Evolutionary conservation across 2,329 filamentous ascomycete species (phyloP).

Genomic region (Alternaria angustiovoidea): DNA sequence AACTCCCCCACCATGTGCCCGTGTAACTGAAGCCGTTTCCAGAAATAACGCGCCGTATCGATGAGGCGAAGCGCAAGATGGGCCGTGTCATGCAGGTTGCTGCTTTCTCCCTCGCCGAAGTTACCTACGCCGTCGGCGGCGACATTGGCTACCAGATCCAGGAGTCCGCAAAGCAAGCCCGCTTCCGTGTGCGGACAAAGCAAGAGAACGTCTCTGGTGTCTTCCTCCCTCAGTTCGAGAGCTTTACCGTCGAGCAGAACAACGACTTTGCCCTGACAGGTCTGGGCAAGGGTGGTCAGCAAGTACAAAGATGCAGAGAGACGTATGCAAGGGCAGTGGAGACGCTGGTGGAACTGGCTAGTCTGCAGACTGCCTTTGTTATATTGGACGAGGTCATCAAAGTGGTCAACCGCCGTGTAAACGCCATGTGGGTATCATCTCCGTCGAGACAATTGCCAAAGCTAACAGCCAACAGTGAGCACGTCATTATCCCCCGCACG

Average conservation of each 20-base stretch:
- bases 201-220: conserved; percentile 99
- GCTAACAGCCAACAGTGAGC: conserved; percentile 65
- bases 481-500: conserved; percentile 96
- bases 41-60: conserved; percentile 95
- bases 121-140: conserved; percentile 94
- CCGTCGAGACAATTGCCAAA: neutral
- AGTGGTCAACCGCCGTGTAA: conserved; percentile 97
- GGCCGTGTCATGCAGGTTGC: conserved; percentile 99
- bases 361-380: conserved; percentile 96
- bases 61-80: conserved; percentile 99
- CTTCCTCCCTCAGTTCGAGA: conserved; percentile 91
- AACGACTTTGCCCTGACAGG: conserved; percentile 97
- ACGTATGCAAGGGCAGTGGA: conserved; percentile 96
- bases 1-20: conserved; percentile 5
- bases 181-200: conserved; percentile 91
- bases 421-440: conserved; percentile 76
- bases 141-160: conserved; percentile 96
- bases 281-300: conserved; percentile 94
- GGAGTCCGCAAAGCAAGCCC: conserved; percentile 90
- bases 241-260: conserved; percentile 84
- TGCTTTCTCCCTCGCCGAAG: conserved; percentile 95
- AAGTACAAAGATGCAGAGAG: conserved; percentile 93
- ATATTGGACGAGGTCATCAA: conserved; percentile 99
- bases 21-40: conserved; percentile 35
- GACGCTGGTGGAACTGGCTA: conserved; percentile 92